These are phyloP conservation scores for Physocladia obscura DNA, from an alignment of 192 early-diverging fungal species.

Conservation along the genomic window DNA sequence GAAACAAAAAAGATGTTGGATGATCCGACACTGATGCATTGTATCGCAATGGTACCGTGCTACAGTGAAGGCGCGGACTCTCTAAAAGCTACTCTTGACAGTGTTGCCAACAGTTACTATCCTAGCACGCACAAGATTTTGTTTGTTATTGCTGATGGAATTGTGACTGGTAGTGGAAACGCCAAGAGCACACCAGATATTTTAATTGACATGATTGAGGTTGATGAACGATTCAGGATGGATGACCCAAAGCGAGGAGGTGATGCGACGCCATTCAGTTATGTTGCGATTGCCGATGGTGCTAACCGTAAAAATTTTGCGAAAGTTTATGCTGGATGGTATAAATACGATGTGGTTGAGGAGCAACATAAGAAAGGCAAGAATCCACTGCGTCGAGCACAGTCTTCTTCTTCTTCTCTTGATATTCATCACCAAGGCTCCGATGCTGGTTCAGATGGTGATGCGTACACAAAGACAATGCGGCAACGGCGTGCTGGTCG, in stretches of 20 bases:
- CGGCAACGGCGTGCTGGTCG: slow-evolving; percentile 33
- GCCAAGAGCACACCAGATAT: slow-evolving; percentile 81
- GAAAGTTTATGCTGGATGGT: slow-evolving; percentile 62
- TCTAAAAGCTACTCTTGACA: slow-evolving; percentile 79
- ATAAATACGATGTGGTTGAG: slow-evolving; percentile 37
- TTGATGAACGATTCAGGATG: slow-evolving; percentile 44
- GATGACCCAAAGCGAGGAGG: slow-evolving; percentile 46
- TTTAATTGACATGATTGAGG: slow-evolving; percentile 71
- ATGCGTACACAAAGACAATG: slow-evolving; percentile 30
- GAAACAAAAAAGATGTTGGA: slow-evolving; percentile 38
- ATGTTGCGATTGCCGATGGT: slow-evolving; percentile 88
- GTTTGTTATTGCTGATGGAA: slow-evolving; percentile 86
- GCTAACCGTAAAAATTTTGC: slow-evolving; percentile 91
- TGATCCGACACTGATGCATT: slow-evolving; percentile 48
- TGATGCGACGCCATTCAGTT: slow-evolving; percentile 41
- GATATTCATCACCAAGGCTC: background rate
- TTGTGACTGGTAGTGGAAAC: slow-evolving; percentile 70
- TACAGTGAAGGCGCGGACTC: slow-evolving; percentile 86
- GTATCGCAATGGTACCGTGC: slow-evolving; percentile 79
- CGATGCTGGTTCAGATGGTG: background rate
- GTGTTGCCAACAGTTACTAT: slow-evolving; percentile 81
- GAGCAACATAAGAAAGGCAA: background rate
- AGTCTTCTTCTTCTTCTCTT: background rate
- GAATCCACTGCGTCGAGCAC: background rate
- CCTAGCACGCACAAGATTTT: slow-evolving; percentile 84